phyloP scores from a whole-genome alignment of 1,139 yeast species.

The Candida tunisiensis region DNA sequence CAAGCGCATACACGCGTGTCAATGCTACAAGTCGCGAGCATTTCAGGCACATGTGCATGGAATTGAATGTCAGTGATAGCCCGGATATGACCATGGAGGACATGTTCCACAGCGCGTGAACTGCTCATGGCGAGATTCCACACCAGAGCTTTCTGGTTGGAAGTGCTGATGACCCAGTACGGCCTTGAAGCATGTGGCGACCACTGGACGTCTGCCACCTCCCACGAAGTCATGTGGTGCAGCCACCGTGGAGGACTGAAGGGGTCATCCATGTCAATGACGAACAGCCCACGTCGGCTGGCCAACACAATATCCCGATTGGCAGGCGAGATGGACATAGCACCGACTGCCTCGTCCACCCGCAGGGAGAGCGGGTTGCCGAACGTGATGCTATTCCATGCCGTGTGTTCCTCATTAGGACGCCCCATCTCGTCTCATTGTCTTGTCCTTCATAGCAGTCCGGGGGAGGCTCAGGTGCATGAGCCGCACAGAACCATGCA shows the following conservation, averaged over 20 bases:
- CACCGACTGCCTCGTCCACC: slow-evolving; percentile 87
- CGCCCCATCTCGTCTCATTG: too few relatives aligned
- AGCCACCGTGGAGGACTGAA: slow-evolving; percentile 90
- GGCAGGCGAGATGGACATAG: slow-evolving; percentile 83
- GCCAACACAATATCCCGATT: slow-evolving; percentile 92
- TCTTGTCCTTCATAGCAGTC: too few relatives aligned
- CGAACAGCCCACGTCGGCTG: slow-evolving; percentile 62
- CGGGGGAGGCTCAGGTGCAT: too few relatives aligned
- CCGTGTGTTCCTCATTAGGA: slow-evolving; percentile 1
- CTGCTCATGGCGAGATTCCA: slow-evolving; percentile 82
- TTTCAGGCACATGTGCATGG: slow-evolving; percentile 74
- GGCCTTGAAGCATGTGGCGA: slow-evolving; percentile 77
- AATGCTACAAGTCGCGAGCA: slow-evolving; percentile 85
- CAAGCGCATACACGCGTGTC: slow-evolving; percentile 78
- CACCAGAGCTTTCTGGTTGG: slow-evolving; percentile 85
- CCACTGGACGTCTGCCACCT: slow-evolving; percentile 98
- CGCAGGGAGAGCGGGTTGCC: slow-evolving; percentile 46
- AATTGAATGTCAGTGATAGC: slow-evolving; percentile 94
- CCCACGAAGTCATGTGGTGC: slow-evolving; percentile 90
- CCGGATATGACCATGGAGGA: slow-evolving; percentile 74
- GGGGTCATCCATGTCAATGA: slow-evolving; percentile 90
- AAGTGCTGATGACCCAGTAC: slow-evolving; percentile 83
- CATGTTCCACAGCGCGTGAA: slow-evolving; percentile 65
- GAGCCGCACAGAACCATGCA: too few relatives aligned
- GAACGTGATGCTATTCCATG: slow-evolving; percentile 7